phyloP scores from a whole-genome alignment of 23 red algal species.

The Agarophyton chilense region DNA sequence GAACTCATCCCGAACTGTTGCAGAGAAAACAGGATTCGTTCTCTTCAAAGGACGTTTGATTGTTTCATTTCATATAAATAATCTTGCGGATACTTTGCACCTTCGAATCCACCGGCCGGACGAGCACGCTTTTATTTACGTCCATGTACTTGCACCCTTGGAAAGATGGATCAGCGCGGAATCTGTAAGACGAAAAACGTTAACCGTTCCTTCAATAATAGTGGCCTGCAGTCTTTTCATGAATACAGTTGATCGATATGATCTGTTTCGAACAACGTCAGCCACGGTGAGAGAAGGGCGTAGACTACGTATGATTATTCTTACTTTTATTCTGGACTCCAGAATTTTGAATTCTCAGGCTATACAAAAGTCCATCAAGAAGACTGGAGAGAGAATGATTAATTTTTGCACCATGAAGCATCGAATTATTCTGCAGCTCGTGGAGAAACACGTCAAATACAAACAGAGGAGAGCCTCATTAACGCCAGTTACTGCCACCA shows the following conservation, averaged over 20 bases:
- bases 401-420: neutral
- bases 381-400: neutral
- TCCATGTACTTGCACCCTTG: neutral
- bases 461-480: neutral
- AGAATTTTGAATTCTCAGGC: conserved; percentile 13
- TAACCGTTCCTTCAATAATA: neutral
- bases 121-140: neutral
- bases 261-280: neutral
- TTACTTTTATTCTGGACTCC: conserved; percentile 3
- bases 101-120: neutral
- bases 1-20: neutral
- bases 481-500: neutral
- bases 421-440: neutral
- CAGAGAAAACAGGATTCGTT: neutral
- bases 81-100: neutral
- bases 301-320: neutral
- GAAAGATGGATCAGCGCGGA: neutral
- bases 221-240: conserved; percentile 13
- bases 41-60: conserved; percentile 19
- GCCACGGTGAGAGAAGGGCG: neutral
- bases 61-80: neutral
- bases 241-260: conserved; percentile 10
- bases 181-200: neutral
- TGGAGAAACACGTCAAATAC: neutral
- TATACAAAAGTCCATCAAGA: neutral